These are phyloP conservation scores for Xerocomus nothofagi DNA, from an alignment of 1,284 basidiomycete species.

Conservation along the genomic window DNA sequence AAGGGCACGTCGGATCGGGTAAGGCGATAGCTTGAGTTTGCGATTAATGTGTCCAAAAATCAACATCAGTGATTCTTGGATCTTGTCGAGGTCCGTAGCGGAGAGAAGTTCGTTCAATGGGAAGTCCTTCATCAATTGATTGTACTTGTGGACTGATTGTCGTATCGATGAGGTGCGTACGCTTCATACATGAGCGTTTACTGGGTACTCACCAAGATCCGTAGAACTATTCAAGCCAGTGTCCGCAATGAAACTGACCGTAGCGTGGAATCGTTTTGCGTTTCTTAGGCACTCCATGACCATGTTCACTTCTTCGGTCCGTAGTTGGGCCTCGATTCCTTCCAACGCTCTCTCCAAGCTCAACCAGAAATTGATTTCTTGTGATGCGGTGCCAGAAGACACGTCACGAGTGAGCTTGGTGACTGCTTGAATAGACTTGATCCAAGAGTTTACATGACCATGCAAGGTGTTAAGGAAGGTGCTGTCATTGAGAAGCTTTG, in stretches of 20 bases:
- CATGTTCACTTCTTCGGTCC: conserved; percentile 90
- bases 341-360: conserved; percentile 93
- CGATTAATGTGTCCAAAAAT: conserved; percentile 96
- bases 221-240: conserved; percentile 94
- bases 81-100: conserved; percentile 93
- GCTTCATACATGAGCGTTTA: neutral
- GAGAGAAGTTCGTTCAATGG: conserved; percentile 95
- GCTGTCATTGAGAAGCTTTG: conserved; percentile 79
- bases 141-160: conserved; percentile 93
- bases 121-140: conserved; percentile 98
- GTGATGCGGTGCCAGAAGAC: conserved; percentile 93
- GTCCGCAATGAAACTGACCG: conserved; percentile 97
- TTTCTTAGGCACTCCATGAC: conserved; percentile 95
- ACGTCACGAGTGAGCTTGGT: conserved; percentile 94
- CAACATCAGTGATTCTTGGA: conserved; percentile 82
- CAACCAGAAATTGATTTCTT: conserved; percentile 99
- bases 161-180: conserved; percentile 7
- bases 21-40: conserved; percentile 93
- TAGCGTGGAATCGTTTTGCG: conserved; percentile 96
- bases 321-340: conserved; percentile 88
- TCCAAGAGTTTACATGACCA: conserved; percentile 95
- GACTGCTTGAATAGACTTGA: conserved; percentile 96
- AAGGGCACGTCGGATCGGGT: conserved; percentile 92
- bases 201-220: conserved; percentile 64
- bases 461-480: conserved; percentile 94